Evolutionary conservation across 2,329 filamentous ascomycete genomes (phyloP).

Genomic region (Colletotrichum sojae): DNA sequence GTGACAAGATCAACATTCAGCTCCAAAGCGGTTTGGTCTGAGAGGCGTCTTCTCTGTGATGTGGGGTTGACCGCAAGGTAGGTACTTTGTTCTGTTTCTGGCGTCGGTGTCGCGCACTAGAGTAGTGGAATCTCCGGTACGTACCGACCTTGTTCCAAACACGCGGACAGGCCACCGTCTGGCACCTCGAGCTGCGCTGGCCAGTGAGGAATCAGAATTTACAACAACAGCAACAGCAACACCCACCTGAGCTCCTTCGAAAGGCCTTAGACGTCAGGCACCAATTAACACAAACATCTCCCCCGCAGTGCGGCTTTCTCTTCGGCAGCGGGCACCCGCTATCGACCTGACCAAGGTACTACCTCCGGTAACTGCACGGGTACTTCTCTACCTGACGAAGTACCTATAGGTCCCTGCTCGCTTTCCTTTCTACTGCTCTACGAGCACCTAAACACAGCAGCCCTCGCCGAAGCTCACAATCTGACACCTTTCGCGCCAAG

Average conservation of each 20-base stretch:
- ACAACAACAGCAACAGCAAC: conserved; percentile 24
- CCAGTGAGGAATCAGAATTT: neutral
- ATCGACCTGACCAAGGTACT: no score
- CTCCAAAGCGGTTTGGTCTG: conserved; percentile 20
- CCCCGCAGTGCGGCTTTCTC: no score
- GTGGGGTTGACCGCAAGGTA: conserved; percentile 9
- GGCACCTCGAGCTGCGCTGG: no score
- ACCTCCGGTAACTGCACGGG: no score
- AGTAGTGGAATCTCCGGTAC: conserved; percentile 10
- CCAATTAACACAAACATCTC: conserved; percentile 13
- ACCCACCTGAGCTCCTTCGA: neutral
- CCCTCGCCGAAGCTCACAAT: conserved; percentile 18
- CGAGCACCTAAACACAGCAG: conserved; percentile 6
- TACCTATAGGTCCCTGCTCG: neutral
- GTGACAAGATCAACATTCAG: conserved; percentile 29
- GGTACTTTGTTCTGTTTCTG: conserved; percentile 41
- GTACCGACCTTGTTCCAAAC: conserved; percentile 29
- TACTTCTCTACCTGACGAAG: neutral
- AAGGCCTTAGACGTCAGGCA: conserved; percentile 23
- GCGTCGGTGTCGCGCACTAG: conserved; percentile 18
- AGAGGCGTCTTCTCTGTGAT: conserved; percentile 11
- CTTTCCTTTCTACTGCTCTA: neutral
- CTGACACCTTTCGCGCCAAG: conserved; percentile 35
- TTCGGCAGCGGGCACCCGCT: no score
- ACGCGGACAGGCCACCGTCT: conserved; percentile 18